Evolutionary conservation across 177 flowering plant species (phyloP).

Genomic region (Vitis hybrid): DNA sequence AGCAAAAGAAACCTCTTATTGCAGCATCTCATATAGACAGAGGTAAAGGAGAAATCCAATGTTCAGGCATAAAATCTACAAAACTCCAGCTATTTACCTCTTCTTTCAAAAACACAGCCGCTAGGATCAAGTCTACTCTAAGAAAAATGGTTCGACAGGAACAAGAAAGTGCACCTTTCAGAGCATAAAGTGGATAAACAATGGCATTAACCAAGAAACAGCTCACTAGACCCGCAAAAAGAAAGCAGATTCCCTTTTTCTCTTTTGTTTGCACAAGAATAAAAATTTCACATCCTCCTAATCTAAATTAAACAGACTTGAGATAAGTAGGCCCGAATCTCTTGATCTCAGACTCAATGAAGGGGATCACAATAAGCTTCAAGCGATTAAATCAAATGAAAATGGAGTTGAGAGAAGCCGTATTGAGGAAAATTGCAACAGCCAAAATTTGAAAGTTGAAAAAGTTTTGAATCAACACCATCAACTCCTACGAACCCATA

Average conservation of each 20-base stretch:
- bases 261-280: conserved; percentile 17
- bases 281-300: conserved; percentile 10
- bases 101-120: conserved; percentile 37
- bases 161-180: conserved; percentile 87
- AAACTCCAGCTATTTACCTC: conserved; percentile 31
- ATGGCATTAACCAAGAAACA: conserved; percentile 58
- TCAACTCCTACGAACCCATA: conserved; percentile 22
- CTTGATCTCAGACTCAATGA: conserved; percentile 10
- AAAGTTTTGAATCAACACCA: conserved; percentile 28
- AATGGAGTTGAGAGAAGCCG: conserved; percentile 13
- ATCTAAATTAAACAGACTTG: conserved; percentile 15
- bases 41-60: conserved; percentile 52
- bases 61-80: conserved; percentile 66
- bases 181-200: conserved; percentile 77
- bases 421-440: conserved; percentile 8
- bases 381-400: conserved; percentile 7
- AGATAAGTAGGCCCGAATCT: conserved; percentile 20
- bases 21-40: conserved; percentile 53
- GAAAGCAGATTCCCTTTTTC: conserved; percentile 85
- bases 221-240: conserved; percentile 51
- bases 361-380: conserved; percentile 17
- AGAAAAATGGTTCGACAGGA: conserved; percentile 36
- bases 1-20: conserved; percentile 50
- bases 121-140: conserved; percentile 43
- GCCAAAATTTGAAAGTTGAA: conserved; percentile 14